These are phyloP conservation scores for Purshia tridentata DNA, from an alignment of 306 rosid genomes.

Conservation along the genomic window DNA sequence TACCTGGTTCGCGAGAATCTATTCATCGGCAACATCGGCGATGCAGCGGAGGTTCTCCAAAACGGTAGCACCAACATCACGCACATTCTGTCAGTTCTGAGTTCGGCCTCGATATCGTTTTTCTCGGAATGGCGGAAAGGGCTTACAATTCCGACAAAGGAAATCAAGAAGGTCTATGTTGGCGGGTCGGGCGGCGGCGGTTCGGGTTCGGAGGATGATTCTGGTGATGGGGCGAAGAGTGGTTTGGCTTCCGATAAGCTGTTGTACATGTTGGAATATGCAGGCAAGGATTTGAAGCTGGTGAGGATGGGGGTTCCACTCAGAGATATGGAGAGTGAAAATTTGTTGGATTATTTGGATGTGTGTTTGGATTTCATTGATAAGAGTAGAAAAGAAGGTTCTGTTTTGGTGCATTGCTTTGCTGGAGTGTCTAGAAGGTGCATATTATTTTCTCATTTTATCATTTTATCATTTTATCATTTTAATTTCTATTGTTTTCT, in stretches of 20 bases:
- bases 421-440: slow-evolving; percentile 99
- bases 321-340: slow-evolving; percentile 78
- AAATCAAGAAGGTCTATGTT: slow-evolving; percentile 55
- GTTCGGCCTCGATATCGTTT: slow-evolving; percentile 72
- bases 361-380: slow-evolving; percentile 83
- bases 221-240: slow-evolving; percentile 35
- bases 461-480: neutral
- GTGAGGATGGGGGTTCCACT: slow-evolving; percentile 88
- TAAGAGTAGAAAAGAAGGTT: slow-evolving; percentile 66
- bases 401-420: slow-evolving; percentile 89
- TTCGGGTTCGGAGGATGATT: slow-evolving; percentile 36
- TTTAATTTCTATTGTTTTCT: neutral
- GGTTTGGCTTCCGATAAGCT: slow-evolving; percentile 58
- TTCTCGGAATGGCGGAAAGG: slow-evolving; percentile 72
- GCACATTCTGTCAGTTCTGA: slow-evolving; percentile 77
- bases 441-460: neutral
- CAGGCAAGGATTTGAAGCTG: slow-evolving; percentile 72
- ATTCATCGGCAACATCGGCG: slow-evolving; percentile 72
- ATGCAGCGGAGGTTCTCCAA: slow-evolving; percentile 71
- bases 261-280: slow-evolving; percentile 67
- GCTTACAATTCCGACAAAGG: slow-evolving; percentile 56
- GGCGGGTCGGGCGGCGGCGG: slow-evolving; percentile 29
- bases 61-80: slow-evolving; percentile 50
- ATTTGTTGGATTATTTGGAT: slow-evolving; percentile 74
- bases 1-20: slow-evolving; percentile 75